Conservation (phyloP, 805 yeast species). For the Martiniozyma abietophila region DNA sequence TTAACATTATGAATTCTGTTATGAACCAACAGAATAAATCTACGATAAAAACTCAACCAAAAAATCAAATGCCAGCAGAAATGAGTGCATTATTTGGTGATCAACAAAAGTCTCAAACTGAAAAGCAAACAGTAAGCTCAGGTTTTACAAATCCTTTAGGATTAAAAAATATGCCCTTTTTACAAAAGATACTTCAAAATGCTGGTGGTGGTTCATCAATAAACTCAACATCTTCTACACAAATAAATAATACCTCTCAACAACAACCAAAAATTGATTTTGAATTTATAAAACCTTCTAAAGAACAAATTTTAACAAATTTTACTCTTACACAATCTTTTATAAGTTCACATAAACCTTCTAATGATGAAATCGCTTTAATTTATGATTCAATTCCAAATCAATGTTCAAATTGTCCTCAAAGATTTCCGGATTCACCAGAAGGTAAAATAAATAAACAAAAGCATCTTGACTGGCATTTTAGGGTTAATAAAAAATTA, state of each 20-base stretch:
- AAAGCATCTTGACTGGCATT: slow-evolving; percentile 92
- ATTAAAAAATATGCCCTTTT: slow-evolving; percentile 12
- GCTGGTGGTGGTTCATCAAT: slow-evolving; percentile 3
- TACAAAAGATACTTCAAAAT: slow-evolving; percentile 15
- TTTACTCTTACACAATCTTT: slow-evolving; percentile 28
- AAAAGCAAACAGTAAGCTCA: too few species aligned
- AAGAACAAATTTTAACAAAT: slow-evolving; percentile 16
- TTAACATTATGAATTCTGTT: slow-evolving; percentile 19
- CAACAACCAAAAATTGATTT: slow-evolving; percentile 15
- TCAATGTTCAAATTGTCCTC: slow-evolving; percentile 87
- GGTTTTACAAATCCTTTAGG: slow-evolving; percentile 12
- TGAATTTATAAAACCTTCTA: slow-evolving; percentile 13
- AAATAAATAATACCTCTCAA: background rate
- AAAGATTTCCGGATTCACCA: slow-evolving; percentile 58
- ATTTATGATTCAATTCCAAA: slow-evolving; percentile 56
- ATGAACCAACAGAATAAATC: slow-evolving; percentile 9
- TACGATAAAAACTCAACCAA: background rate
- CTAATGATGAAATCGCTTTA: slow-evolving; percentile 25
- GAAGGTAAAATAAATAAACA: slow-evolving; percentile 46
- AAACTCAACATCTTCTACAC: background rate
- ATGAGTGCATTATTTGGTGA: slow-evolving; percentile 4
- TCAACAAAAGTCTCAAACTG: slow-evolving; percentile 1
- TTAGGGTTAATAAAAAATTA: slow-evolving; percentile 75
- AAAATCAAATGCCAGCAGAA: slow-evolving; percentile 1
- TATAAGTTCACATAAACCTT: slow-evolving; percentile 29